Conservation (phyloP, 805 yeast genomes). For the Yarrowia bubula region DNA sequence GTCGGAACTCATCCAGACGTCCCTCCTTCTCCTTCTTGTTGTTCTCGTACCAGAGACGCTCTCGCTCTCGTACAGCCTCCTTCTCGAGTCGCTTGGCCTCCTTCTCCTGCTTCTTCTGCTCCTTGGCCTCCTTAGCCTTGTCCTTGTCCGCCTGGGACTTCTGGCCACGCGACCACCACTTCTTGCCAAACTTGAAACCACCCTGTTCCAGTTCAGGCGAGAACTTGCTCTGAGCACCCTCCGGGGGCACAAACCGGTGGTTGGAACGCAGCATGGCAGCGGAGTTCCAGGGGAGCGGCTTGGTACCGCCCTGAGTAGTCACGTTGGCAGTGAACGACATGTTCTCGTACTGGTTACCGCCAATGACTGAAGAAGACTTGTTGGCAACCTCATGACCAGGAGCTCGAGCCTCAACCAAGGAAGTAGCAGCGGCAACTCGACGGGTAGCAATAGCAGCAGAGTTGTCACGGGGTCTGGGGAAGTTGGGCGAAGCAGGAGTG, state of each 20-base stretch:
- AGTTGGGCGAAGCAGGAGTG: background rate
- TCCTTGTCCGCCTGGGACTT: background rate
- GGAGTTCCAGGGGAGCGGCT: background rate
- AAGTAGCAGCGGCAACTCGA: background rate
- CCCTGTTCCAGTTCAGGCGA: slow-evolving; percentile 3
- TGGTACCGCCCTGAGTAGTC: background rate
- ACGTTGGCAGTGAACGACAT: slow-evolving; percentile 6
- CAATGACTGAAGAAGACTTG: slow-evolving; percentile 20
- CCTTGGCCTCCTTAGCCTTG: slow-evolving; percentile 12
- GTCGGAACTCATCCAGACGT: background rate
- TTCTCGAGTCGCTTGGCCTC: slow-evolving; percentile 5
- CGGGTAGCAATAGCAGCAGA: slow-evolving; percentile 1
- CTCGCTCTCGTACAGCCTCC: slow-evolving; percentile 5
- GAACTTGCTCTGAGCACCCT: slow-evolving; percentile 10
- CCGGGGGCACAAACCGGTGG: slow-evolving; percentile 17
- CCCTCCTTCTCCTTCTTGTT: slow-evolving; percentile 6
- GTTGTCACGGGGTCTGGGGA: slow-evolving; percentile 19
- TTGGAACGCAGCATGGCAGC: slow-evolving; percentile 10
- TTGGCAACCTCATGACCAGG: background rate
- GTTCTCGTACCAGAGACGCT: background rate
- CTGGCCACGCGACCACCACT: background rate
- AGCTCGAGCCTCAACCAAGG: background rate
- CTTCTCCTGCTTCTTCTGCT: slow-evolving; percentile 6
- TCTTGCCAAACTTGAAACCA: slow-evolving; percentile 14
- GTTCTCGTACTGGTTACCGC: slow-evolving; percentile 19